A percentile compares a stretch with the other conserved stretches of the same genome.
phyloP scores from a whole-genome alignment of 495 filamentous ascomycete genomes.

The Aspergillus nanangensis region DNA sequence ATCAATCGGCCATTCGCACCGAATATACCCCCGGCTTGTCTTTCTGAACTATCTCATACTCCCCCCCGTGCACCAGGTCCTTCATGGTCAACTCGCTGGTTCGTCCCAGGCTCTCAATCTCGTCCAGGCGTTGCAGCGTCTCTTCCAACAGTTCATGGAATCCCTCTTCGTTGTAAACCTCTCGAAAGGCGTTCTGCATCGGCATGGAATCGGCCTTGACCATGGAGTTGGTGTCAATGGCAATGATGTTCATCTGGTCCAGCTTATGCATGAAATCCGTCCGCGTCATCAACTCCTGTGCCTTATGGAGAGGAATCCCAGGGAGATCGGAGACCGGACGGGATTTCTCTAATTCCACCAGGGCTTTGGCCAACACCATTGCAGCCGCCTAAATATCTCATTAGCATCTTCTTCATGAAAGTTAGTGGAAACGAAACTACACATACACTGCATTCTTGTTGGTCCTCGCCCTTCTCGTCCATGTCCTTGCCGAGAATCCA shows the following conservation, averaged over 20 bases:
- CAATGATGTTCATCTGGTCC: constrained; percentile 81
- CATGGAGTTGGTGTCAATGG: constrained; percentile 69
- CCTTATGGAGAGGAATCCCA: constrained; percentile 65
- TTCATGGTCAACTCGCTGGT: constrained; percentile 83
- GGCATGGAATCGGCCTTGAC: constrained; percentile 81
- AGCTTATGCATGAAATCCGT: constrained; percentile 81
- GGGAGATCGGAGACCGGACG: constrained; percentile 53
- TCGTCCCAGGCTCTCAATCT: constrained; percentile 76
- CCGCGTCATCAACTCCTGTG: constrained; percentile 80
- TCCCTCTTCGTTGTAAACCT: constrained; percentile 60
- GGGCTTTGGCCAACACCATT: neutral
- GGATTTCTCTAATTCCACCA: neutral
- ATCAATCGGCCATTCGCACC: no score
- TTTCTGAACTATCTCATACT: no score
- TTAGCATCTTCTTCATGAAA: neutral
- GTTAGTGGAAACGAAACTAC: constrained; percentile 10
- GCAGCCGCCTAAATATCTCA: neutral
- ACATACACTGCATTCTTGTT: constrained; percentile 78
- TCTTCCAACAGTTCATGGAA: constrained; percentile 70
- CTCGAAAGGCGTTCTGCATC: constrained; percentile 77
- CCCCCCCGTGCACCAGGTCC: constrained; percentile 48
- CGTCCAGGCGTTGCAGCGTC: constrained; percentile 68
- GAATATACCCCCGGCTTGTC: no score
- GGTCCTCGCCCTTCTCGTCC: constrained; percentile 92
- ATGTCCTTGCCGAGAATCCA: constrained; percentile 44